Evolutionary conservation across 2,329 filamentous ascomycete genomes (phyloP), one percentile per base, ranked within the genome.

Genomic region (Stachybotrys elegans): DNA sequence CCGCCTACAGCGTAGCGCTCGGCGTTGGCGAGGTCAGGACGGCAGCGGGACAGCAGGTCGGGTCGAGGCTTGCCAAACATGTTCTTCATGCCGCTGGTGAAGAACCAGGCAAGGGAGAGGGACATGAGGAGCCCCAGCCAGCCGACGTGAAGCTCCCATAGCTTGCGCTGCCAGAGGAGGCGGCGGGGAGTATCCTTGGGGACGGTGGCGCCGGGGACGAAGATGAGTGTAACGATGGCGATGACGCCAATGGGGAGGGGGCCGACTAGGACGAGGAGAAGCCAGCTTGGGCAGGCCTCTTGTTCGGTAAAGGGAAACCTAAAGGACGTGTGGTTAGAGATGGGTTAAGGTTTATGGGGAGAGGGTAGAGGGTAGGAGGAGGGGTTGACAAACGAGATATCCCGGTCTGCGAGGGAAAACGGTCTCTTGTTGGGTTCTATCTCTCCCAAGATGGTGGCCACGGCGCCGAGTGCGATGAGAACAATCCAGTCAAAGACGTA

Each of bases 71-170:
- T 78, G 51, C 81, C 81, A 48, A 80, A 82, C 39, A 82, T 69
- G 57, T 84, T 88, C 75, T 96, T 96, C 74, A 95, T 81, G 41
- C 85, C 87, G 55, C 88, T 83, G 1, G 90, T 92, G 55, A 94
- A 81, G 64, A 93, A 81, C 70, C 86, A 94, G 5, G 86, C 78
- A 3, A 79, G 73, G 3, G 83, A 81, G 9, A 89, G 70, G 3
- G 86, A 81, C 16, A 95, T 71, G 1, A 75, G 87, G 3, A 95
- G 74, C 0, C 91, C 91, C 56, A 95, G 80, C 81, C 85, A 88
- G 46, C 88, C 90, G 3, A 81, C 82, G 60, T 96, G 89, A 62
- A 88, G 82, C 63, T 96, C 91, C 90, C 92, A 96, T 2, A 95
- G 63, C 67, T 93, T 95, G 51, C 88, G 78, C 59, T 79, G 80